Evolutionary conservation across 1,139 yeast genomes (phyloP).

Genomic region (Suhomyces chickasaworum): DNA sequence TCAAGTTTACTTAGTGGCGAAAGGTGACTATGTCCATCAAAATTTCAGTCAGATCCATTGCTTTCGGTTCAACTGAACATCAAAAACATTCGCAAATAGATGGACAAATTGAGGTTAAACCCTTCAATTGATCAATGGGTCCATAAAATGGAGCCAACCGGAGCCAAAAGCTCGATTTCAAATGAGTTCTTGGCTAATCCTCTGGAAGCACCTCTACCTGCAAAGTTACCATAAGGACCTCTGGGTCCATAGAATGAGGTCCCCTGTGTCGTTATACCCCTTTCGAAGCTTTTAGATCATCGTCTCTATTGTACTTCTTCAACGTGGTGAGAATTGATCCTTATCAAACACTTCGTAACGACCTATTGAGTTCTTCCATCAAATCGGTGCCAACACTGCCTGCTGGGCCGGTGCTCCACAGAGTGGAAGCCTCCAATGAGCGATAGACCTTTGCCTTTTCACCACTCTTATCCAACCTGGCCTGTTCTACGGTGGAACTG

Average conservation of each 20-base stretch:
- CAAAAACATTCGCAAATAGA: no score
- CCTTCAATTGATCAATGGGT: conserved; percentile 73
- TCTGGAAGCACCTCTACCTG: conserved; percentile 95
- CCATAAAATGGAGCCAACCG: no score
- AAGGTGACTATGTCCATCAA: no score
- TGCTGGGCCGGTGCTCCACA: conserved; percentile 22
- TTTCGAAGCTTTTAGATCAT: conserved; percentile 76
- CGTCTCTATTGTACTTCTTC: conserved; percentile 76
- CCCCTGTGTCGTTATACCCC: conserved; percentile 78
- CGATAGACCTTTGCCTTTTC: conserved; percentile 22
- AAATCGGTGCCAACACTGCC: conserved; percentile 23
- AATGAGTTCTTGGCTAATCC: conserved; percentile 92
- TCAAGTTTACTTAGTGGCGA: no score
- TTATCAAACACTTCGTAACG: conserved; percentile 7
- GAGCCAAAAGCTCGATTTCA: conserved; percentile 60
- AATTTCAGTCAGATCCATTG: no score
- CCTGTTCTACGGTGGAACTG: conserved; percentile 20
- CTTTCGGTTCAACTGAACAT: no score
- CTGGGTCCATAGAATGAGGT: conserved; percentile 93
- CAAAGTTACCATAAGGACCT: conserved; percentile 93
- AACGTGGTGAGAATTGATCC: conserved; percentile 73
- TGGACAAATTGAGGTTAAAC: conserved; percentile 58
- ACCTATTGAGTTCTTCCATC: conserved; percentile 25
- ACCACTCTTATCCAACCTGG: conserved; percentile 22
- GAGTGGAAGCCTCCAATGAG: conserved; percentile 27